Base-by-base conservation (phyloP, 192 early-diverging fungal species). In the Rhizoclosmatium globosum region DNA sequence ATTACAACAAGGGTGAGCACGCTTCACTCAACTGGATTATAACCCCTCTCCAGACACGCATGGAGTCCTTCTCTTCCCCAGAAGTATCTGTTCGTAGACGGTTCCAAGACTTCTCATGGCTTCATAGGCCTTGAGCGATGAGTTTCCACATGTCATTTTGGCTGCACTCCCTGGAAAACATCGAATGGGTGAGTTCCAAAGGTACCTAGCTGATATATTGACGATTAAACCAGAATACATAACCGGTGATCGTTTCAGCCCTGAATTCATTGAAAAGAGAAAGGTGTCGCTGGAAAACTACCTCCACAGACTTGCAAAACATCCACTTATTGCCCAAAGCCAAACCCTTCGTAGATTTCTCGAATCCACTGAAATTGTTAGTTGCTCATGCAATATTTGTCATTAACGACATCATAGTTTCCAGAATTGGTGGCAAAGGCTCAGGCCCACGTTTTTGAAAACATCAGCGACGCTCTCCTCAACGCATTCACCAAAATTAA, bases 81-180 rank as follows among this genome's bases (percentile, higher is more conserved):
- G 85, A 88, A 57, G 86, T 91, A 39, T 87, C 91, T 43, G 90
- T 98, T 4, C 89, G 96, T 59, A 90, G 97, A 68, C 89, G 98
- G 78, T 99, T 94, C 85, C 95, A 95, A 79, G 97, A 99, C 81
- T 99, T 99, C 91, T 91, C 91, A 7, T 95, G 92, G 93, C 89
- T 99, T 57, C 88, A 97, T 77, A 85, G 88, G 89, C 90, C 58
- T 87, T 99, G 53, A 74, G 73, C 47, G 87, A 89, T 47, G 93
- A 95, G 82, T 94, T 88, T 82, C 89, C 94, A 4, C 92, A 93
- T 3, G 93, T 92, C 57, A 94, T 97, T 42, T 75, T 97, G 0
- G 96, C 96, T 67, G 95, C 96, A 6, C 81, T 98, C 21, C 98
- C 98, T 4, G 97, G 93, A 43, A 96, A 95, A 82, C 94, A 95